Evolutionary conservation across 257 asterid species (phyloP), one percentile per base, ranked within the genome.

Genomic region (Plantago major): DNA sequence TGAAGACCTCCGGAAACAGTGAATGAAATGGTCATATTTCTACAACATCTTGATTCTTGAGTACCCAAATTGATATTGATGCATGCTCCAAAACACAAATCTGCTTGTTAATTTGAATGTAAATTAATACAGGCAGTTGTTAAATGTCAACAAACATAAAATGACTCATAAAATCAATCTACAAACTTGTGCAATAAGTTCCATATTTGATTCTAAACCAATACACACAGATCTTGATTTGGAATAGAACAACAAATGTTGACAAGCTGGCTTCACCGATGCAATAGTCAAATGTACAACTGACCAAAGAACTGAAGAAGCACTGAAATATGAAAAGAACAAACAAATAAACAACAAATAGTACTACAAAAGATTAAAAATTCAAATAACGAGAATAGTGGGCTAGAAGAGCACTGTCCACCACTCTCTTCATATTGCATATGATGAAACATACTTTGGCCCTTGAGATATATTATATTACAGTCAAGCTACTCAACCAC

Each of bases 181-280:
- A 22, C 26, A 22, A 22, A 22, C 26, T 22, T 22, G 26, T 22
- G 26, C 26, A 54, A 54, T 19, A 54, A 28, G 59, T 19, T 13
- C 5, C 43, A 38, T 10, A 54, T 9, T 7, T 8, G 22, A 51
- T n/a, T 51, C 5, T 14, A 18, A 19, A 51, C 12, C 56, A 51
- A 51, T 8, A 9, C 57, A n/a, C 57, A 10, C 28, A 52, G 58
- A 10, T 52, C 40, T 18, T 22, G 37, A 51, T 30, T 30, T 19
- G 14, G 7, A 51, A 55, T 43, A 33, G 11, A n/a, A 0, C 10
- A 28, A 33, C 9, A 54, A 28, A 33, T 8, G 44, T 60, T 65
- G 78, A 54, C 73, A 78, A 78, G 75, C 47, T 46, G 58, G 65
- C 42, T 53, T 17, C 58, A 61, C 55, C 30, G 16, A 62, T 59